Percentiles rank a stretch among this genome's conserved stretches.
phyloP scores from a whole-genome alignment of 1,139 yeast species.

The Geotrichum restrictum region DNA sequence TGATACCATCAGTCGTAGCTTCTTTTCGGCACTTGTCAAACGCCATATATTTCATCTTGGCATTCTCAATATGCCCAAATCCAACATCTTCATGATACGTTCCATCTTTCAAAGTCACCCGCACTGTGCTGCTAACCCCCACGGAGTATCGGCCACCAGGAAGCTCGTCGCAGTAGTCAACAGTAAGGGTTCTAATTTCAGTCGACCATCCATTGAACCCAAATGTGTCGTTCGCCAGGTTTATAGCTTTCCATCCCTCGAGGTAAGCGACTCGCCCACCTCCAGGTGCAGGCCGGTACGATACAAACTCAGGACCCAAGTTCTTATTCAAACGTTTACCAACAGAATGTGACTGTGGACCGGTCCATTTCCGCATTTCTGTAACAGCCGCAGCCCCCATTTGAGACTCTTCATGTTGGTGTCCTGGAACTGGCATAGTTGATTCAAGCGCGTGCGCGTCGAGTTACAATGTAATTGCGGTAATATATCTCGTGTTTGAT shows the following conservation, averaged over 20 bases:
- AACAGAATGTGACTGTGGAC: slow-evolving; percentile 20
- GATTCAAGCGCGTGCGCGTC: no score
- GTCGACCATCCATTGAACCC: slow-evolving; percentile 68
- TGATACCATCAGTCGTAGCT: slow-evolving; percentile 74
- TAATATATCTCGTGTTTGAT: no score
- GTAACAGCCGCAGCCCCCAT: neutral
- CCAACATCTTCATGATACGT: slow-evolving; percentile 76
- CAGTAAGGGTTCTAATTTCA: slow-evolving; percentile 41
- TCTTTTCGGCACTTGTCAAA: slow-evolving; percentile 73
- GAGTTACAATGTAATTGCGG: no score
- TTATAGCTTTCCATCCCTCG: slow-evolving; percentile 47
- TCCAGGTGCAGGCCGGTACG: slow-evolving; percentile 66
- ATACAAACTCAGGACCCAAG: slow-evolving; percentile 86
- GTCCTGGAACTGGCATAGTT: slow-evolving; percentile 9
- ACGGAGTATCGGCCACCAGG: slow-evolving; percentile 47
- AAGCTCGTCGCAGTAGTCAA: slow-evolving; percentile 36
- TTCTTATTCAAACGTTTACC: slow-evolving; percentile 30
- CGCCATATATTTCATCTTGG: slow-evolving; percentile 59
- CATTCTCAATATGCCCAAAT: slow-evolving; percentile 67
- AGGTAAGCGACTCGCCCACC: slow-evolving; percentile 40
- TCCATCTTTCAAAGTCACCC: slow-evolving; percentile 69
- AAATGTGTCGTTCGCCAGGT: slow-evolving; percentile 59
- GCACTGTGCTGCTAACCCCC: slow-evolving; percentile 61
- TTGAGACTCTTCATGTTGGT: neutral
- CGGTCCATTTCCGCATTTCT: slow-evolving; percentile 7